Evolutionary conservation across 2,329 filamentous ascomycete genomes (phyloP), one percentile per base, ranked within the genome.

Genomic region (Raffaelea deltoideospora): DNA sequence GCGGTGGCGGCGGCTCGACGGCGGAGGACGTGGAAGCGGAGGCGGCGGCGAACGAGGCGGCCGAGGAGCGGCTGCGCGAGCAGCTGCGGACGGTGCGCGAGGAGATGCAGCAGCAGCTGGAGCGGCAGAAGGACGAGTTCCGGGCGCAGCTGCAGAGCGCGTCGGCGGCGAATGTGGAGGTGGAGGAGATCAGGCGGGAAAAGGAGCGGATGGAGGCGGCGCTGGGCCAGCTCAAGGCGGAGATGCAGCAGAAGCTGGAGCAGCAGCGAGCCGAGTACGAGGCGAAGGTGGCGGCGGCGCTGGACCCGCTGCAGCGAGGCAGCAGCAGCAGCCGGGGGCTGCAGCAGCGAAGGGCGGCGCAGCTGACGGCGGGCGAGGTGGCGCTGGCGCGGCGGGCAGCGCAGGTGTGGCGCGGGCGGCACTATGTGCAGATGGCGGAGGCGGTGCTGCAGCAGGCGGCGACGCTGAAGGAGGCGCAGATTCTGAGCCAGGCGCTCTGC

Each of bases 381-480:
- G 69, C 69, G 39, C 66, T 76, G 24, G 87, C 83, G 2, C 76
- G 69, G 44, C 65, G 66, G 24, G 73, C 76, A 1, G 63, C 82
- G 37, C 65, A 70, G 42, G 76, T 80, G 47, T 98, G 90, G 90
- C 76, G 76, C 42, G 70, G 79, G 46, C 76, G 84, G 22, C 82
- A 84, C 50, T 95, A 88, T 49, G 85, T 98, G 40, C 78, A 79
- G 38, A 94, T 98, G 83, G 87, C 88, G 3, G 90, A 96, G 55
- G 75, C 79, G 2, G 78, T 96, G 21, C 64, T 98, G 32, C 86
- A 93, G 51, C 79, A 93, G 53, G 88, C 88, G 3, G 76, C 83
- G 8, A 73, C 78, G 21, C 58, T 98, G 40, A 98, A 98, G 54
- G 90, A 98, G 57, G 90, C 90, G 2, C 90, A 98, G 52, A 79